Evolutionary conservation across 208 protist genomes (phyloP).

Genomic region (Entamoeba moshkovskii): DNA sequence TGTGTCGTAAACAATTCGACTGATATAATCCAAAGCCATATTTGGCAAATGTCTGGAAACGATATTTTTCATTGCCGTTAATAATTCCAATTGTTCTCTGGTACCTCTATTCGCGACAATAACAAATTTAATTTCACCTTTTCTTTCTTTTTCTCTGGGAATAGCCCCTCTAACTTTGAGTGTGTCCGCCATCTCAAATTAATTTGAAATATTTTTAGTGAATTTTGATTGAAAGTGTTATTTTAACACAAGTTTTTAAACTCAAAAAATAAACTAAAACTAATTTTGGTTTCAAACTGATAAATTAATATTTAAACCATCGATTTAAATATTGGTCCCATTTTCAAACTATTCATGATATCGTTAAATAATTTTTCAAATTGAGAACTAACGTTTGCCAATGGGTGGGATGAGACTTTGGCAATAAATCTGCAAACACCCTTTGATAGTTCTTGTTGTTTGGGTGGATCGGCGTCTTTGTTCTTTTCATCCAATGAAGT

Average conservation of each 20-base stretch:
- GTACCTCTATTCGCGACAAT: not conserved
- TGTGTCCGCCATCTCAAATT: not conserved
- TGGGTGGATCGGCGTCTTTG: not conserved
- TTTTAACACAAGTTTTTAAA: too few relatives aligned
- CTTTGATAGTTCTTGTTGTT: not conserved
- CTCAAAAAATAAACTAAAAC: too few relatives aligned
- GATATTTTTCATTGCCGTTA: not conserved
- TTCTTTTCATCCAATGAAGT: not conserved
- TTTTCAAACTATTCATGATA: not conserved
- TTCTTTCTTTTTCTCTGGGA: not conserved
- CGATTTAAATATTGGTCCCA: not conserved
- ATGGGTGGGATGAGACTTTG: not conserved
- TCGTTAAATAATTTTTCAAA: not conserved
- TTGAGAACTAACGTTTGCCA: not conserved
- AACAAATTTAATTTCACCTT: not conserved
- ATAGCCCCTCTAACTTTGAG: not conserved
- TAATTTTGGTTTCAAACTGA: too few relatives aligned
- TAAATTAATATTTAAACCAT: too few relatives aligned
- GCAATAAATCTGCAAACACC: not conserved
- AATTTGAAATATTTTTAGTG: too few relatives aligned
- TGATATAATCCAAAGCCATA: conserved; percentile 12
- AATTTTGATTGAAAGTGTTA: too few relatives aligned
- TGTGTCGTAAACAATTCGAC: not conserved
- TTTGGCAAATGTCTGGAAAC: conserved; percentile 4
- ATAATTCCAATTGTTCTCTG: not conserved